Evolutionary conservation across 345 rosid genomes (phyloP), one percentile per base, ranked within the genome.

Genomic region (Pugionium cornutum): DNA sequence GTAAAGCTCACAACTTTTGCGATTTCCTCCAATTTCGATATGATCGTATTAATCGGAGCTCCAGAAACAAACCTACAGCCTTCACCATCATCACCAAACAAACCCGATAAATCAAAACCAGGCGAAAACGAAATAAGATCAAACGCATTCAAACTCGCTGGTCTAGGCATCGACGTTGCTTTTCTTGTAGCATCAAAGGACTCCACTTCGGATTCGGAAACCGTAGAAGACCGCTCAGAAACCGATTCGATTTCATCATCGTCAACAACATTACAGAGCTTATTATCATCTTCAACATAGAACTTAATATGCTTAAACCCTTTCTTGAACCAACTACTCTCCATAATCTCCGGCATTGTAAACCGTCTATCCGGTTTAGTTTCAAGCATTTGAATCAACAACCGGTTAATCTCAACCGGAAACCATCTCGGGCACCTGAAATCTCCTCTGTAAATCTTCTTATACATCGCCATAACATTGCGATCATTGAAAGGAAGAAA

Each of bases 401-500:
- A 76, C 68, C 70, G 82, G 52, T 53, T 72, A 1, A 87, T 82
- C 74, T 91, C 82, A 57, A 82, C 78, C 7, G 96, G 79, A 58
- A 92, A 83, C 87, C 92, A 84, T 47, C 85, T 74, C 0, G 96
- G 96, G 43, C 87, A 81, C 58, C 89, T 77, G 18, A 89, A 92
- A 2, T 89, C 91, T 6, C 92, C 84, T 47, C 64, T 74, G 34
- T 86, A 85, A 7, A 89, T 86, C 77, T 82, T 92, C 79, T 78
- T 92, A 8, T 86, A 92, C 92, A 92, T 86, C 0, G 73, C 75
- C 80, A 89, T 87, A 28, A 89, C 60, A 66, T 89, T 92, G 4
- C 82, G 88, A 50, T 86, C 96, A 37, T 92, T 86, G 66, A 89
- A 92, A 4, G 98, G 98, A n/a, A 92, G 75, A 49, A 75, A 58